Conservation (phyloP, 208 protist species). For the Trypanosoma lewisi region DNA sequence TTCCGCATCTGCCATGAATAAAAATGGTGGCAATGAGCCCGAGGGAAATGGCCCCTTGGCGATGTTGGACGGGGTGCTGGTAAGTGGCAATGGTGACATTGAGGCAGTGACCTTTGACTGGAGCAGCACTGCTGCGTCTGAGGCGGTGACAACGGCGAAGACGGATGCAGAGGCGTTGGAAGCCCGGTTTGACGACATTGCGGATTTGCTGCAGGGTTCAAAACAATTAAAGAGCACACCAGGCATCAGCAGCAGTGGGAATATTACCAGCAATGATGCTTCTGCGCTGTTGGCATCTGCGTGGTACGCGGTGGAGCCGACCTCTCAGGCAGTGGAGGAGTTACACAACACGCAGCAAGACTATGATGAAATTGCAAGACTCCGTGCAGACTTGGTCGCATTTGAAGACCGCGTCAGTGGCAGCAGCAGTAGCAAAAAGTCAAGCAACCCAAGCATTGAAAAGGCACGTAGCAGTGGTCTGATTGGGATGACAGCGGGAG, state of each 20-base stretch:
- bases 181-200: conserved; percentile 79
- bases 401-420: conserved; percentile 66
- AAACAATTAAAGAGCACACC: background rate
- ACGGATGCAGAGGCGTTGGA: conserved; percentile 48
- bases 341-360: conserved; percentile 62
- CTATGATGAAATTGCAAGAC: conserved; percentile 80
- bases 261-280: conserved; percentile 9
- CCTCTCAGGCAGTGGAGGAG: conserved; percentile 56
- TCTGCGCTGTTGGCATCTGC: conserved; percentile 47
- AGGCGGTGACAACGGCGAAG: conserved; percentile 27
- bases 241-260: background rate
- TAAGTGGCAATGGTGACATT: conserved; percentile 53
- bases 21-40: conserved; percentile 26
- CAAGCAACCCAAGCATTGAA: conserved; percentile 82
- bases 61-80: conserved; percentile 53
- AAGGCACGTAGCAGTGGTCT: conserved; percentile 71
- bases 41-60: conserved; percentile 17
- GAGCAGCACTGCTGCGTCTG: conserved; percentile 28
- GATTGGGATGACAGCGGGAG: conserved; percentile 1
- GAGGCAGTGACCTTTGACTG: conserved; percentile 82
- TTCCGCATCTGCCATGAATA: conserved; percentile 13
- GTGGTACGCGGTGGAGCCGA: conserved; percentile 82
- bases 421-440: conserved; percentile 71
- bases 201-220: conserved; percentile 52
- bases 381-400: conserved; percentile 79